phyloP scores from a whole-genome alignment of 441 rosid species.

The Populus trichocarpa region DNA sequence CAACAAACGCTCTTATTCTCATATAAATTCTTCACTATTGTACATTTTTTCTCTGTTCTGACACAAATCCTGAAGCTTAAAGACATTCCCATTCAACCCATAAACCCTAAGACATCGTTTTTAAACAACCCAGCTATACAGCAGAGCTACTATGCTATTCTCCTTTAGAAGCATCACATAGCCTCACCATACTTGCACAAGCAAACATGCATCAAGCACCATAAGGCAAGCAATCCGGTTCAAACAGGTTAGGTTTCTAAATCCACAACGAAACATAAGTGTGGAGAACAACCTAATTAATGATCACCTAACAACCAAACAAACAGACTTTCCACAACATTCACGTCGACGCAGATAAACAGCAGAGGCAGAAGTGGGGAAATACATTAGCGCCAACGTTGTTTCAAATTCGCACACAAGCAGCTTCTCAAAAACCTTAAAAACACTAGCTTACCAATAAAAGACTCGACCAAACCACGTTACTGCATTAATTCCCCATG shows the following conservation, averaged over 20 bases:
- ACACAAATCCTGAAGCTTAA: too few relatives aligned
- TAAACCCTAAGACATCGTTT: too few relatives aligned
- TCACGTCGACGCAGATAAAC: neutral
- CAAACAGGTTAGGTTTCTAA: neutral
- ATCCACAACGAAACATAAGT: neutral
- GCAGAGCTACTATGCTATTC: too few relatives aligned
- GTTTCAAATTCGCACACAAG: neutral
- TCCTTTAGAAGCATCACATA: neutral
- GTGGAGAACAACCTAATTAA: neutral
- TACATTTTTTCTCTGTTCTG: neutral
- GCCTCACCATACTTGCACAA: neutral
- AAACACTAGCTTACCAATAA: neutral
- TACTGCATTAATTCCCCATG: neutral
- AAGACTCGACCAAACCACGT: neutral
- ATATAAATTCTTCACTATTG: too few relatives aligned
- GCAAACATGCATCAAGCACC: too few relatives aligned
- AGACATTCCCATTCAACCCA: too few relatives aligned
- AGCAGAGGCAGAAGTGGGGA: conserved; percentile 1
- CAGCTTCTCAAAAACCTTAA: neutral
- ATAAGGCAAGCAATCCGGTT: neutral
- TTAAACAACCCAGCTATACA: too few relatives aligned
- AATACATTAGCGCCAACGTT: neutral
- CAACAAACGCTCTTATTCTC: neutral
- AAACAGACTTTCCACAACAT: neutral
- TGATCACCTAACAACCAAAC: neutral